Evolutionary conservation across 1,284 basidiomycete genomes (phyloP).

Genomic region (Cutaneotrichosporon arboriforme): DNA sequence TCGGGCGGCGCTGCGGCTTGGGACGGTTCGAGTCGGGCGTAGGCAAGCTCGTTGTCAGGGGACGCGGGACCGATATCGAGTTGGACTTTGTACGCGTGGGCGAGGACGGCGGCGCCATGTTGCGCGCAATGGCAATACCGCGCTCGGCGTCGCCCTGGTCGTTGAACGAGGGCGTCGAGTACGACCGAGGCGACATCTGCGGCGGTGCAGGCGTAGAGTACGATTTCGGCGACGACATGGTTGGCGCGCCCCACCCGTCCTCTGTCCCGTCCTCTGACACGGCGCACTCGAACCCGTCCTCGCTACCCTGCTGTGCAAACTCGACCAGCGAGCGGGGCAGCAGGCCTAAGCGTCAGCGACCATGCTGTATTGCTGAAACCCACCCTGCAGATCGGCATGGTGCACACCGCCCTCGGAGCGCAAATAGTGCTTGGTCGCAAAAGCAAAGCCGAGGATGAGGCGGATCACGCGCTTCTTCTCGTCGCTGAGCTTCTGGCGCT

Average conservation of each 20-base stretch:
- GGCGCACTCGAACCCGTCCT: neutral
- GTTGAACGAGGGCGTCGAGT: neutral
- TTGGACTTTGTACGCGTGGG: neutral
- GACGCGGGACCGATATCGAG: neutral
- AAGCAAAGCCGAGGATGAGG: constrained; percentile 54
- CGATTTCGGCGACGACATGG: constrained; percentile 10
- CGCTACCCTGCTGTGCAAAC: constrained; percentile 12
- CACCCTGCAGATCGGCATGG: constrained; percentile 41
- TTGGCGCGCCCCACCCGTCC: neutral
- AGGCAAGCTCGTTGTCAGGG: neutral
- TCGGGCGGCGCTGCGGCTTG: constrained; percentile 31
- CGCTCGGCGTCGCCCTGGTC: constrained; percentile 11
- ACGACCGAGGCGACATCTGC: constrained; percentile 10
- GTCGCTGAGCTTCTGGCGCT: constrained; percentile 56
- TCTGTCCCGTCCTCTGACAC: neutral
- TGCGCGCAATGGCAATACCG: constrained; percentile 5
- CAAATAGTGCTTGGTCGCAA: constrained; percentile 43
- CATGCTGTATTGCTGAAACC: constrained; percentile 4
- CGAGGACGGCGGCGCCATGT: neutral
- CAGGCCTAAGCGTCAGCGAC: constrained; percentile 19
- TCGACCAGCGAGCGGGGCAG: constrained; percentile 31
- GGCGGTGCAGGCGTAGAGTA: neutral
- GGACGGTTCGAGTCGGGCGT: neutral
- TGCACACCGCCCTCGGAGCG: constrained; percentile 42
- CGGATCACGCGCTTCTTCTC: constrained; percentile 67